Base-by-base conservation (phyloP, 345 rosid species). In the Toxicodendron radicans region DNA sequence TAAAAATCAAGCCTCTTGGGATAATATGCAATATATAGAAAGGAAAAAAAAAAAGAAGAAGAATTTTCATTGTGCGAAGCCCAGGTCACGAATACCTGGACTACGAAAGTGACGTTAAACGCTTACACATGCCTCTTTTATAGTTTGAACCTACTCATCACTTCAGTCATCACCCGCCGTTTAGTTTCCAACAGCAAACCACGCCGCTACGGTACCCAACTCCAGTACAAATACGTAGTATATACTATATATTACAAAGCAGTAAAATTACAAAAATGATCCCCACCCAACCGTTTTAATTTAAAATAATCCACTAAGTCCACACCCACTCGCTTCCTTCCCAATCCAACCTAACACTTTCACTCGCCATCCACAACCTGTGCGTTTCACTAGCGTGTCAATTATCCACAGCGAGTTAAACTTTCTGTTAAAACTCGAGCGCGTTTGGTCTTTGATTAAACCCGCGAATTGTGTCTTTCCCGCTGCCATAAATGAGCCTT, bases 401-500 rank as follows among this genome's bases (percentile, higher is more conserved):
- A 2, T 7, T 17, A 1, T 0, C 0, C 0, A 18, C 1, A 14
- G 72, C 63, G 75, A 1, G 30, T 27, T 27, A 27, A n/a, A n/a
- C n/a, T n/a, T 13, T 1, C 8, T 3, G 0, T 0, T n/a, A 7
- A n/a, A 48, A 74, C 41, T 2, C 53, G 58, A 49, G 72, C 46
- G 66, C 5, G 53, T 57, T 10, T 2, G 7, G 0, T 7, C 1
- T 35, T 1, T 0, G 18, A 35, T 0, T 0, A 38, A 12, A 20
- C 70, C 56, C 64, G 64, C 54, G 38, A 24, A 30, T 18, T 72
- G 74, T 63, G 78, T 83, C 81, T 60, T 87, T 78, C 88, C 88
- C 89, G 89, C 89, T 82, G 83, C 81, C 78, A 84, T 87, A 86
- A 77, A 86, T 78, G 82, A 76, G 75, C 73, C 73, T 48, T 53